Conservation (phyloP, 192 early-diverging fungal species). For the Umbelopsis vinacea region DNA sequence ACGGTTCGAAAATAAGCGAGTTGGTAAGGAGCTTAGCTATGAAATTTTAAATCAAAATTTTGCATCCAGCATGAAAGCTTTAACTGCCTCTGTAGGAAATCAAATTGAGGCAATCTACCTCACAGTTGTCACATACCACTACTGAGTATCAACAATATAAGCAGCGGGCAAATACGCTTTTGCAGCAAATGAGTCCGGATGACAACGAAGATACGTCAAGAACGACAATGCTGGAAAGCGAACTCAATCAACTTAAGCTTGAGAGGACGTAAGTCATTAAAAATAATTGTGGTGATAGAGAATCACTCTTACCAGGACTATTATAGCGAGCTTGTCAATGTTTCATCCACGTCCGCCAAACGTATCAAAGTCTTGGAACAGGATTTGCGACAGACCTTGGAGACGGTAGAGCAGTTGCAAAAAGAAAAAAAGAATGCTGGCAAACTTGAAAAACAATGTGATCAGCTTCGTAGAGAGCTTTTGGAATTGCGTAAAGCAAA, state of each 20-base stretch:
- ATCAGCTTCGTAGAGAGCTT: constrained; percentile 15
- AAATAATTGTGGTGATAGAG: neutral
- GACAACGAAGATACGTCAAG: constrained; percentile 14
- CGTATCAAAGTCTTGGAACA: constrained; percentile 32
- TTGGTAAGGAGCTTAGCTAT: constrained; percentile 36
- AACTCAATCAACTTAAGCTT: constrained; percentile 34
- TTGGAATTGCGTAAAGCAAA: constrained; percentile 19
- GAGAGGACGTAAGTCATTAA: constrained; percentile 33
- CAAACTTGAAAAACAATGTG: constrained; percentile 19
- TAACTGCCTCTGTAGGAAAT: constrained; percentile 42
- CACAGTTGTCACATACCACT: constrained; percentile 49
- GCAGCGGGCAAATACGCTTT: constrained; percentile 51
- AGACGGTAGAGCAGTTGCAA: constrained; percentile 40
- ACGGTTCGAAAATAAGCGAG: constrained; percentile 42
- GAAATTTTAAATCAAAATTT: too few species aligned
- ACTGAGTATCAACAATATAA: constrained; percentile 62
- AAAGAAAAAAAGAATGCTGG: constrained; percentile 17
- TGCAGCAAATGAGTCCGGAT: constrained; percentile 44
- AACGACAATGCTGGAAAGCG: constrained; percentile 34
- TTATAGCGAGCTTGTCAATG: neutral
- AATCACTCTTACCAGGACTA: neutral
- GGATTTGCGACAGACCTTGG: constrained; percentile 37
- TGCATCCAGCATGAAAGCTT: neutral
- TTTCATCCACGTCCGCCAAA: neutral
- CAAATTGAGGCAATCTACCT: constrained; percentile 47